Evolutionary conservation across 2,329 filamentous ascomycete genomes (phyloP), one percentile per base, ranked within the genome.

Genomic region (Aspergillus ustus): DNA sequence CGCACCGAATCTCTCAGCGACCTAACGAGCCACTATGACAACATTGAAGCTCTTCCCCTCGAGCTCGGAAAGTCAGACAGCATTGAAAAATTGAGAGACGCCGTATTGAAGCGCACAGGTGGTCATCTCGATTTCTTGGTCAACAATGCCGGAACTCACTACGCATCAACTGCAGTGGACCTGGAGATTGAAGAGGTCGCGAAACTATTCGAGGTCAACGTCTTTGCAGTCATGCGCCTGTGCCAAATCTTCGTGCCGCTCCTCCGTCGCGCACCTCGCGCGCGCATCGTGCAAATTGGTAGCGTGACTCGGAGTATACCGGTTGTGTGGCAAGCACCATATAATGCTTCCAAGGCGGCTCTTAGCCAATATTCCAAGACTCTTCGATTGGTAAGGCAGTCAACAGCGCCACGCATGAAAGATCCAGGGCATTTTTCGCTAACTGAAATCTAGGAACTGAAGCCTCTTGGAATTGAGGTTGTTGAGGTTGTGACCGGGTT

Each of bases 211-310:
- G 28, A 57, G 11, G 54, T 57, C 13, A 57, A 57, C 44, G 19
- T 62, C 20, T 61, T 57, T 54, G 53, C 58, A 2, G 58, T 56
- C n/a, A 67, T 67, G 60, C 63, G 54, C 5, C 52, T 67, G 4
- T 66, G 63, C 20, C 65, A 67, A 53, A 6, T 63, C 2, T 67
- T 67, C 15, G 20, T 66, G 34, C 59, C 64, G 1, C 66, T 66
- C 6, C 64, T 67, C 28, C 57, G 64, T 22, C 56, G 28, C 4
- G 60, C 66, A 19, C 43, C 40, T 4, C 56, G 57, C 11, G 34
- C 11, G 7, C 64, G 57, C 11, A 68, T 68, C 45, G 66, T 66
- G 57, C 66, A 68, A 52, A 65, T 68, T 45, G 64, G 63, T 17
- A 68, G 66, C 13, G 66, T 67, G 22, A 67, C 66, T 3, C 54